phyloP scores from a whole-genome alignment of 345 rosid species.

The Toxicodendron radicans region DNA sequence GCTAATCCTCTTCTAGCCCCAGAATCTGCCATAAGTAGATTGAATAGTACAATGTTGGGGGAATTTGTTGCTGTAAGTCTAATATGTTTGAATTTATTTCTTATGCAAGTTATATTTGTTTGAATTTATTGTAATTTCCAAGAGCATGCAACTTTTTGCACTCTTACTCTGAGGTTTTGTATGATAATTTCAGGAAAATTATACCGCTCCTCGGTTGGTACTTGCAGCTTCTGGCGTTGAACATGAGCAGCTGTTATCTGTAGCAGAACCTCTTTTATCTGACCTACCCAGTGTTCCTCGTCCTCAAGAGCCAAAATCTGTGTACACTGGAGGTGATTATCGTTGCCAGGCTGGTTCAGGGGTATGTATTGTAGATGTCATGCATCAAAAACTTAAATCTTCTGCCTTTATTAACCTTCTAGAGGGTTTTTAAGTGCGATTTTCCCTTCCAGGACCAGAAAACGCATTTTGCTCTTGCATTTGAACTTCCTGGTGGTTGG shows the following conservation, averaged over 20 bases:
- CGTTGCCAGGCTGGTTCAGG: slow-evolving; percentile 79
- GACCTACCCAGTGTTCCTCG: slow-evolving; percentile 60
- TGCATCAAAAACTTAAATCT: neutral
- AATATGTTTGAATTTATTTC: slow-evolving; percentile 1
- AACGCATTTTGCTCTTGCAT: slow-evolving; percentile 89
- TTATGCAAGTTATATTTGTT: slow-evolving; percentile 8
- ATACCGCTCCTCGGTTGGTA: slow-evolving; percentile 75
- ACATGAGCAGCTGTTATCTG: slow-evolving; percentile 66
- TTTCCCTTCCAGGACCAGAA: slow-evolving; percentile 34
- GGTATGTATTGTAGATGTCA: slow-evolving; percentile 43
- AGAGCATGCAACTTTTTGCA: slow-evolving; percentile 5
- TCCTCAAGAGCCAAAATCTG: slow-evolving; percentile 62
- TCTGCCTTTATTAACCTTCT: slow-evolving; percentile 7
- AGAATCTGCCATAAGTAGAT: slow-evolving; percentile 61
- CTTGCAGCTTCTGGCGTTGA: slow-evolving; percentile 90
- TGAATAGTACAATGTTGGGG: slow-evolving; percentile 59
- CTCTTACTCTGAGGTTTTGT: slow-evolving; percentile 15
- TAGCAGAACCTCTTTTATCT: slow-evolving; percentile 82
- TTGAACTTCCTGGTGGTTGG: slow-evolving; percentile 94
- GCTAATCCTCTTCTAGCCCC: slow-evolving; percentile 88
- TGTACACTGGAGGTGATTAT: slow-evolving; percentile 86
- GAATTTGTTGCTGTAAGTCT: slow-evolving; percentile 74
- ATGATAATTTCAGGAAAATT: slow-evolving; percentile 62
- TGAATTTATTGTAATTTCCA: neutral
- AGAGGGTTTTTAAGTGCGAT: neutral